These are phyloP conservation scores for Cystobasidium slooffiae DNA, from an alignment of 1,284 basidiomycete species.

Conservation along the genomic window DNA sequence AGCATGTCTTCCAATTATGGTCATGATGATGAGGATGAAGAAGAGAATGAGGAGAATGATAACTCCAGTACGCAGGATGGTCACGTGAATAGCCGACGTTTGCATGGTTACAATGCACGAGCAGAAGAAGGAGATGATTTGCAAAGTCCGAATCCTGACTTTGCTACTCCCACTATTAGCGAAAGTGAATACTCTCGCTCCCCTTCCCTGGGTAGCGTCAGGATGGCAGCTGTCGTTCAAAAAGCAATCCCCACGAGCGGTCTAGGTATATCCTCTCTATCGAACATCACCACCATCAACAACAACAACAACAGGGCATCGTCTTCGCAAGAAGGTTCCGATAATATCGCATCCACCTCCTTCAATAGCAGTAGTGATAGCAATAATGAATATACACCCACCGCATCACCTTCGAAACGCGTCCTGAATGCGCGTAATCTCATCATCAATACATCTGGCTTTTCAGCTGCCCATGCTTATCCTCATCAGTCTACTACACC, in stretches of 20 bases:
- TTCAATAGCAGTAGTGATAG: not conserved
- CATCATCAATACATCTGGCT: conserved; percentile 26
- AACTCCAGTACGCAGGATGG: not conserved
- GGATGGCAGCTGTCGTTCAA: conserved; percentile 28
- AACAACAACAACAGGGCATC: not conserved
- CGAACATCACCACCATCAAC: not conserved
- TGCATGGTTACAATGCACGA: not conserved
- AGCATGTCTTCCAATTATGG: conserved; percentile 21
- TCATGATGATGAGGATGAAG: not conserved
- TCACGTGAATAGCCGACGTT: not conserved
- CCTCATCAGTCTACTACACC: conserved; percentile 21
- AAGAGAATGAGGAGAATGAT: conserved; percentile 15
- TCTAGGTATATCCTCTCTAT: conserved; percentile 6
- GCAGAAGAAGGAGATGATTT: not conserved
- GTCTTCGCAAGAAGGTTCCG: no score
- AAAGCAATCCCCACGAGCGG: conserved; percentile 16
- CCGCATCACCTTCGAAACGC: conserved; percentile 25
- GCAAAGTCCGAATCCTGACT: not conserved
- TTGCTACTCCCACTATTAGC: conserved; percentile 25
- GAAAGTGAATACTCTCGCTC: conserved; percentile 37
- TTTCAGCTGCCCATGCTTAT: conserved; percentile 10
- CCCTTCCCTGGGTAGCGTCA: conserved; percentile 12
- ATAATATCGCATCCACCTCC: not conserved
- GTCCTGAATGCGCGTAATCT: conserved; percentile 43
- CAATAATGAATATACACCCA: not conserved